Percentiles rank a stretch among this genome's conserved stretches.
phyloP scores from a whole-genome alignment of 257 asterid species.

The Knoxia roxburghii region DNA sequence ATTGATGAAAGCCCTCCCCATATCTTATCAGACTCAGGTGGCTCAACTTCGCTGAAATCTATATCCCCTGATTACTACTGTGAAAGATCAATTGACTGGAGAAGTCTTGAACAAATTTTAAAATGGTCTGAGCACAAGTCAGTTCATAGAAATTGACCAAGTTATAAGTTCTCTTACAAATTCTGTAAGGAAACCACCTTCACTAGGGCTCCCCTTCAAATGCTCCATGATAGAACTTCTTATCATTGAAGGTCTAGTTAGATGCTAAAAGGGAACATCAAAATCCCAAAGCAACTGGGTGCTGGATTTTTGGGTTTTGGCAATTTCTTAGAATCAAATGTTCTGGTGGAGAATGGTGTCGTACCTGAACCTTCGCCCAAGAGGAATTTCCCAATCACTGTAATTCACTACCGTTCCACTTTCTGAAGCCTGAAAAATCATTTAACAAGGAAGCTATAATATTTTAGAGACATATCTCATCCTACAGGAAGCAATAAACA shows the following conservation, averaged over 20 bases:
- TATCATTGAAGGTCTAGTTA: slow-evolving; percentile 5
- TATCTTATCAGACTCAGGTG: background rate
- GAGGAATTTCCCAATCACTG: slow-evolving; percentile 97
- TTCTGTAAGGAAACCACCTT: background rate
- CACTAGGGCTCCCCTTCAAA: background rate
- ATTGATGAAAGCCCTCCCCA: background rate
- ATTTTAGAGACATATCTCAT: background rate
- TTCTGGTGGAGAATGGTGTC: slow-evolving; percentile 13
- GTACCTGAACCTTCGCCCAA: slow-evolving; percentile 96
- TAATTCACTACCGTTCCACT: slow-evolving; percentile 74
- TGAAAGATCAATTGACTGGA: background rate
- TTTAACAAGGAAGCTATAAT: background rate
- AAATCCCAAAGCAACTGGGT: background rate
- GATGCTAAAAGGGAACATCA: background rate
- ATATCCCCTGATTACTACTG: background rate
- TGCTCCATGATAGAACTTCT: background rate
- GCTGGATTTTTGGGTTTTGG: background rate
- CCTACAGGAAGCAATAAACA: background rate
- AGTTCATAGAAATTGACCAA: background rate
- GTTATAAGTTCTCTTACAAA: background rate
- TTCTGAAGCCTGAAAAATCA: slow-evolving; percentile 65
- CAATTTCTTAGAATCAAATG: background rate
- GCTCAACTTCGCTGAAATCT: no score
- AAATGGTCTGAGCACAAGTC: background rate
- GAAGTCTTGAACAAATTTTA: no score